phyloP scores from a whole-genome alignment of 306 rosid genomes.

The Parietaria judaica region DNA sequence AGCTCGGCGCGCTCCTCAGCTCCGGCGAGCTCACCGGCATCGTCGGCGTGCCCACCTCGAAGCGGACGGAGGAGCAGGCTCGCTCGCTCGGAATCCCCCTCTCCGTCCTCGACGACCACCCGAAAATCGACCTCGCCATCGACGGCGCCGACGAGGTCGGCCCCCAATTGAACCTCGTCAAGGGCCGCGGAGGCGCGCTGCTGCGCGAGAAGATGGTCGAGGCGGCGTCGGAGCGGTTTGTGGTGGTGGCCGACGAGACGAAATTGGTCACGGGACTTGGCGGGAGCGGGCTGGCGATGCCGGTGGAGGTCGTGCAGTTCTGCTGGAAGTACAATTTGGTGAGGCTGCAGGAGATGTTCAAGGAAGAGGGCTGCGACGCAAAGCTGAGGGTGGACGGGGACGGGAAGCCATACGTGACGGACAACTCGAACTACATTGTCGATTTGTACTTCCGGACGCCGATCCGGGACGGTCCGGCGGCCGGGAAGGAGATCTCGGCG shows the following conservation, averaged over 20 bases:
- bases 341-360: constrained; percentile 53
- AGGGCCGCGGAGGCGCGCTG: constrained; percentile 79
- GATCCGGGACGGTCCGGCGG: constrained; percentile 42
- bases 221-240: constrained; percentile 69
- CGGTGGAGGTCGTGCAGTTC: constrained; percentile 84
- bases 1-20: constrained; percentile 52
- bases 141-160: constrained; percentile 90
- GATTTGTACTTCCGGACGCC: constrained; percentile 77
- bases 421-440: constrained; percentile 66
- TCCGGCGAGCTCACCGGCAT: constrained; percentile 58
- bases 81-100: constrained; percentile 68
- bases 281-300: constrained; percentile 76
- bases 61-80: constrained; percentile 83
- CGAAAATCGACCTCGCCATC: constrained; percentile 62
- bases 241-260: constrained; percentile 68
- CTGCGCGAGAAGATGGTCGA: constrained; percentile 78
- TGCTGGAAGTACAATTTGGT: constrained; percentile 70
- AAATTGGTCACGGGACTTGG: constrained; percentile 62
- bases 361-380: constrained; percentile 59
- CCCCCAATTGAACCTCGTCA: constrained; percentile 61
- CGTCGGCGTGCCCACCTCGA: constrained; percentile 70
- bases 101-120: constrained; percentile 66
- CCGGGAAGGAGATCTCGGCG: constrained; percentile 59
- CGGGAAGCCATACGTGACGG: constrained; percentile 64
- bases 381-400: constrained; percentile 49